Conservation (phyloP, 164 flowering plant species). For the Macadamia integrifolia region DNA sequence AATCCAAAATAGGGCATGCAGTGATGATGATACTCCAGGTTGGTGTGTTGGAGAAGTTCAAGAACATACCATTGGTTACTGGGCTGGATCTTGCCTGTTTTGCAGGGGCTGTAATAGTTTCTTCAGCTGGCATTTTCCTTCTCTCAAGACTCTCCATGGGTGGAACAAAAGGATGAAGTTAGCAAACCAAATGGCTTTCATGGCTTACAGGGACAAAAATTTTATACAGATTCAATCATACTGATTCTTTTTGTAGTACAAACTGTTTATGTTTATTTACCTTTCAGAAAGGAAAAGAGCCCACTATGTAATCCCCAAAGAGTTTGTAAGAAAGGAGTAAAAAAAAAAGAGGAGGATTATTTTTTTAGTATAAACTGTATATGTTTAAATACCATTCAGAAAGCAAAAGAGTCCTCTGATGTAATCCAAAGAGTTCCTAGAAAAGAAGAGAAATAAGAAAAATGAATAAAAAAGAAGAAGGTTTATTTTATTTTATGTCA, state of each 20-base stretch:
- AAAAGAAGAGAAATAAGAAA: not conserved
- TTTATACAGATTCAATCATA: not conserved
- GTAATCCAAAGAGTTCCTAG: not conserved
- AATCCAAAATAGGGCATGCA: slow-evolving; percentile 73
- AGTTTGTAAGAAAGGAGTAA: too few species aligned
- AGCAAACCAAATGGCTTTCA: not conserved
- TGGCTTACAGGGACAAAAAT: not conserved
- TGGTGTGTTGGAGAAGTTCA: slow-evolving; percentile 72
- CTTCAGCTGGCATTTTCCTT: slow-evolving; percentile 59
- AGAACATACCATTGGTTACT: slow-evolving; percentile 47
- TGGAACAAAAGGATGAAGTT: not conserved
- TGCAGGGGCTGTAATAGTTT: slow-evolving; percentile 55
- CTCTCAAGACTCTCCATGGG: slow-evolving; percentile 51
- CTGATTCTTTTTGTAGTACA: slow-evolving; percentile 6
- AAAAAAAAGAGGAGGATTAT: too few species aligned
- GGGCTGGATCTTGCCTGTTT: slow-evolving; percentile 75
- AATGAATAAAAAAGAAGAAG: not conserved
- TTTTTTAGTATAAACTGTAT: slow-evolving; percentile 5
- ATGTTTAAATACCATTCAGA: slow-evolving; percentile 3
- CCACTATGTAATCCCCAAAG: too few species aligned
- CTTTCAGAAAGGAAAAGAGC: too few species aligned
- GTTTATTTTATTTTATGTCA: not conserved
- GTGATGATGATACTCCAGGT: slow-evolving; percentile 79
- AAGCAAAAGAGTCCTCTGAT: not conserved
- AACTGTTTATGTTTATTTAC: too few species aligned